Percentiles rank a stretch among this genome's conserved stretches.
phyloP scores from a whole-genome alignment of 129 eudicot species.

The Chrysanthemum makinoi region DNA sequence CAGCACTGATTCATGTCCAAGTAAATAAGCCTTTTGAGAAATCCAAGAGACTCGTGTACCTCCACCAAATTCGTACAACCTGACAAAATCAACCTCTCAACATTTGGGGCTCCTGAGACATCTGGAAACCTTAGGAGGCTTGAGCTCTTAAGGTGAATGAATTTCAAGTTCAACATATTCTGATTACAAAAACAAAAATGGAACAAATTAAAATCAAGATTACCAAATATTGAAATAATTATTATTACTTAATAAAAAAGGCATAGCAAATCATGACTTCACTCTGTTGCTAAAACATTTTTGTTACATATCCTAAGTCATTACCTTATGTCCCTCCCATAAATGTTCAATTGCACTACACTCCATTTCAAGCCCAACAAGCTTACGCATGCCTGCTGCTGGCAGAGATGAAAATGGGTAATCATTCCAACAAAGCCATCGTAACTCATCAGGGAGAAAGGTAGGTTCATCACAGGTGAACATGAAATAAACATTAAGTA shows the following conservation, averaged over 20 bases:
- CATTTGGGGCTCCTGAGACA: neutral
- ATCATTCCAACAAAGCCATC: constrained; percentile 8
- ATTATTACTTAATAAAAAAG: neutral
- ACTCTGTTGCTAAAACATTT: no score
- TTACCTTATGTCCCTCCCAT: constrained; percentile 10
- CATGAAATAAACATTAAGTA: neutral
- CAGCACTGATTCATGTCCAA: neutral
- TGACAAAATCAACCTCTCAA: neutral
- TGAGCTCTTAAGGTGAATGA: neutral
- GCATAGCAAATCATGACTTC: neutral
- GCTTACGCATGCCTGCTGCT: neutral
- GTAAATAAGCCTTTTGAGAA: neutral
- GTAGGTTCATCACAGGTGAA: constrained; percentile 10
- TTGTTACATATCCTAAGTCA: no score
- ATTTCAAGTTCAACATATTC: neutral
- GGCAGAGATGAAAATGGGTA: constrained; percentile 8
- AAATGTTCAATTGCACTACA: neutral
- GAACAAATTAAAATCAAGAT: neutral
- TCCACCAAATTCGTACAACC: neutral
- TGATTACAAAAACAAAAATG: neutral
- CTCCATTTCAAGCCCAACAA: constrained; percentile 9
- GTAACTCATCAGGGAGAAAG: neutral
- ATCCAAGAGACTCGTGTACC: constrained; percentile 8
- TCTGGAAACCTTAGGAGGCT: neutral
- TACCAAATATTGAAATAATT: neutral